These are phyloP conservation scores for Dictyostelium citrinum DNA, from an alignment of 78 protist genomes.

Conservation along the genomic window DNA sequence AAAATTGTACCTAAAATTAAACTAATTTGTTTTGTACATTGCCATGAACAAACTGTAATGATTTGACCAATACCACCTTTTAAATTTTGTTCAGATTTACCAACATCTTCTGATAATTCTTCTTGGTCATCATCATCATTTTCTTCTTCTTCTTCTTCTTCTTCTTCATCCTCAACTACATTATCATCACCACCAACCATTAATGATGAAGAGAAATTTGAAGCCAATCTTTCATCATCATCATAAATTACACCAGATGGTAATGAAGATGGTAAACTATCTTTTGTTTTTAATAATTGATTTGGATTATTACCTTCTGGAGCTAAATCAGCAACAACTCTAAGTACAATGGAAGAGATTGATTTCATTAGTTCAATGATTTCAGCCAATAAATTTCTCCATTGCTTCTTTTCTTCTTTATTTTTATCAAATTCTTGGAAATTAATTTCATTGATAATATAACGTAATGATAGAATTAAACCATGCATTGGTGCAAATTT, in stretches of 20 bases:
- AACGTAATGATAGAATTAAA: constrained; percentile 50
- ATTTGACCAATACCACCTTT: constrained; percentile 79
- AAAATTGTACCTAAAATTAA: constrained; percentile 63
- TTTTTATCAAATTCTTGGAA: neutral
- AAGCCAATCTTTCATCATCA: constrained; percentile 62
- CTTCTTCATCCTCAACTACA: neutral
- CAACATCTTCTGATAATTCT: neutral
- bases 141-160: neutral
- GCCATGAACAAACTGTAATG: constrained; percentile 79
- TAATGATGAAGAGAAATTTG: constrained; percentile 5
- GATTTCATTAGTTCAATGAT: constrained; percentile 12
- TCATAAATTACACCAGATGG: constrained; percentile 66
- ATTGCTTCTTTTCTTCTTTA: neutral
- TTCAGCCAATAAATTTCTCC: constrained; percentile 14
- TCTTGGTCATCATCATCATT: neutral
- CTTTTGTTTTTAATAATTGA: neutral
- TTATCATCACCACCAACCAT: constrained; percentile 5
- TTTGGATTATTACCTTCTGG: constrained; percentile 78
- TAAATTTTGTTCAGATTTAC: neutral
- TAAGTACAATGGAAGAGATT: constrained; percentile 30
- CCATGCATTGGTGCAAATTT: constrained; percentile 79
- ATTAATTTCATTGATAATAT: constrained; percentile 2
- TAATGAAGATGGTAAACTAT: constrained; percentile 28
- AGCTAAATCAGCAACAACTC: constrained; percentile 79
- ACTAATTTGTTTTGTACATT: constrained; percentile 64